Base-by-base conservation (phyloP, 768 basidiomycete genomes). In the Suillus clintonianus region DNA sequence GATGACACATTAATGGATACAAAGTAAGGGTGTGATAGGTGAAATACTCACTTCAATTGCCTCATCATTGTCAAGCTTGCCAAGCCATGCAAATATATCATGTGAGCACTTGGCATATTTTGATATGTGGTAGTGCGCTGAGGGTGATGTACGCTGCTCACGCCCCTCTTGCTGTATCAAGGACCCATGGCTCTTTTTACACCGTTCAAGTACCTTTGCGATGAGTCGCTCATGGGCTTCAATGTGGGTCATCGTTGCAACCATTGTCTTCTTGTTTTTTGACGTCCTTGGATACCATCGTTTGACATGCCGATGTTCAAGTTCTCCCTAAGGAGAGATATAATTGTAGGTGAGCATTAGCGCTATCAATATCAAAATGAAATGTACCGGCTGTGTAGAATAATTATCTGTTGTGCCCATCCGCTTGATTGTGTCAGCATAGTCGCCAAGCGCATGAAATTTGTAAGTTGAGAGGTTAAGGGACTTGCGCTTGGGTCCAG, bases 391-490 rank as follows among this genome's bases (percentile, higher is more conserved):
- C 51, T 77, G 72, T 1, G 78, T 80, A 1, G 77, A 73, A 64
- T 76, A 80, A 13, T 63, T 67, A 57, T 81, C 78, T 4, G 73
- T 76, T 9, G 77, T 76, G 1, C 81, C 78, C 64, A 71, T 74
- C 1, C 4, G 10, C 0, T 37, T 37, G 13, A 68, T 67, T 0
- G 45, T 59, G 37, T 57, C 42, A 13, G 62, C 51, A 42, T 65
- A 68, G 37, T 68, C 67, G 11, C 62, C 64, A 4, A 68, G 55
- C 2, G 60, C 43, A 37, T 68, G 67, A 43, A 51, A 60, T 39
- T 66, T 66, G 50, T 64, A 68, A 19, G 60, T 64, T 6, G 15
- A n/a, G 11, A 68, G 24, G 32, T 68, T 68, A 32, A 65, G 51
- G 27, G 37, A 14, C 48, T 67, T 67, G 27, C 19, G 5, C 41